Evolutionary conservation across 202 grass and related monocot species (phyloP), one percentile per base, ranked within the genome.

Genomic region (Alloteropsis angusta): DNA sequence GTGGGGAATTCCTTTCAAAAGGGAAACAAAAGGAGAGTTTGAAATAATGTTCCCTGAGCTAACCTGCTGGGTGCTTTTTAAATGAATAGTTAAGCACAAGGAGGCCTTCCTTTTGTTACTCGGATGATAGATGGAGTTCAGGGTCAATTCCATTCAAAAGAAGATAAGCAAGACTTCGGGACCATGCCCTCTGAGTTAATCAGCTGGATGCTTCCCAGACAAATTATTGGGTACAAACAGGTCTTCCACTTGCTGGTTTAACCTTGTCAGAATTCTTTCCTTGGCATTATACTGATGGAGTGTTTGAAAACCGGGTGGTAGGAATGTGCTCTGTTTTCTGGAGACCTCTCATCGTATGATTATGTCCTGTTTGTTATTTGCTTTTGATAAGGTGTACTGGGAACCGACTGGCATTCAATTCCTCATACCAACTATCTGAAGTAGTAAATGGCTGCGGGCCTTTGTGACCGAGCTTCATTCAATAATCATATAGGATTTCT

Each of bases 401-500:
- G 56, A 80, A 71, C 74, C 62, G 47, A 19, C 47, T 22, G 39
- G 38, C 56, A 28, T 70, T 76, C 48, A 30, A 68, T 68, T 72
- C 36, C 28, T 50, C 80, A 62, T 48, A 82, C 44, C 36, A 76
- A 67, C 74, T 47, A 47, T 77, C 41, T 80, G 32, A 63, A 75
- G 59, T 59, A 42, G 37, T 80, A 78, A 76, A 83, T 60, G 64
- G 56, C 34, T 35, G 30, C 37, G 42, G 46, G 55, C 63, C 57
- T 71, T 76, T 76, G 34, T 8, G 6, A 59, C 71, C 30, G 23
- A 69, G 55, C 47, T 71, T 53, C 59, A 58, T 18, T 80, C 32
- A 77, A 77, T 85, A 54, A 69, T 67, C n/a, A 61, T 73, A 68
- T 84, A 78, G 57, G 43, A 42, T 78, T 78, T 78, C 38, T 87